These are phyloP conservation scores for Salinomyces thailandicus DNA, from an alignment of 2,329 filamentous ascomycete genomes.

Conservation along the genomic window DNA sequence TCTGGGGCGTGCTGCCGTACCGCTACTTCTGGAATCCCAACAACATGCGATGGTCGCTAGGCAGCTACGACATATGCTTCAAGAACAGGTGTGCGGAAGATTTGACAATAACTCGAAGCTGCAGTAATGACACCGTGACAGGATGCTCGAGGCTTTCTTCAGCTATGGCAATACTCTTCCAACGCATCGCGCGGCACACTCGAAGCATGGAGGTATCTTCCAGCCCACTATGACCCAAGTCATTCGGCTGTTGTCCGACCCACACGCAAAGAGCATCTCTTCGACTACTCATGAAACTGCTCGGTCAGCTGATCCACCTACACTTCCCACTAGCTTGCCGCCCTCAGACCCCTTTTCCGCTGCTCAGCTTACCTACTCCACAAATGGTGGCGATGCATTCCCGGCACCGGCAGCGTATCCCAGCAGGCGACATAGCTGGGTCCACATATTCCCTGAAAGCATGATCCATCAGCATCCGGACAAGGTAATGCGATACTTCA, in stretches of 20 bases:
- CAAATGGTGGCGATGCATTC: conserved; percentile 55
- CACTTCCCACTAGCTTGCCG: conserved; percentile 8
- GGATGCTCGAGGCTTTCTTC: conserved; percentile 68
- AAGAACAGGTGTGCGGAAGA: conserved; percentile 56
- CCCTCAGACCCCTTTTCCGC: conserved; percentile 47
- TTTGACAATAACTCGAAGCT: not conserved
- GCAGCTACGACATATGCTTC: conserved; percentile 93
- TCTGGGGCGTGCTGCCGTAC: conserved; percentile 82
- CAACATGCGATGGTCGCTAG: conserved; percentile 79
- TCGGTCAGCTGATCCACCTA: not conserved
- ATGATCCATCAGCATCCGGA: conserved; percentile 79
- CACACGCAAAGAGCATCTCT: conserved; percentile 13
- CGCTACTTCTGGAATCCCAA: conserved; percentile 59
- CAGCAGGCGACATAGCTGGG: conserved; percentile 64
- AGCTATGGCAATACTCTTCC: conserved; percentile 80
- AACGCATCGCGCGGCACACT: conserved; percentile 72
- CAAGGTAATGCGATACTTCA: conserved; percentile 86
- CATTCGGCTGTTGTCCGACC: conserved; percentile 65
- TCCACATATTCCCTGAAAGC: conserved; percentile 94
- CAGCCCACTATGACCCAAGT: conserved; percentile 82
- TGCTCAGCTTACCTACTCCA: conserved; percentile 50
- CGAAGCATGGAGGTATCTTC: conserved; percentile 70
- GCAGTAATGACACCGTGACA: conserved; percentile 26
- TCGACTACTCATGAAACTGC: conserved; percentile 1
- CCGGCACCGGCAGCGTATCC: conserved; percentile 61